Evolutionary conservation across 768 basidiomycete species (phyloP), one percentile per base, ranked within the genome.

Genomic region (Amanita polypyramis): DNA sequence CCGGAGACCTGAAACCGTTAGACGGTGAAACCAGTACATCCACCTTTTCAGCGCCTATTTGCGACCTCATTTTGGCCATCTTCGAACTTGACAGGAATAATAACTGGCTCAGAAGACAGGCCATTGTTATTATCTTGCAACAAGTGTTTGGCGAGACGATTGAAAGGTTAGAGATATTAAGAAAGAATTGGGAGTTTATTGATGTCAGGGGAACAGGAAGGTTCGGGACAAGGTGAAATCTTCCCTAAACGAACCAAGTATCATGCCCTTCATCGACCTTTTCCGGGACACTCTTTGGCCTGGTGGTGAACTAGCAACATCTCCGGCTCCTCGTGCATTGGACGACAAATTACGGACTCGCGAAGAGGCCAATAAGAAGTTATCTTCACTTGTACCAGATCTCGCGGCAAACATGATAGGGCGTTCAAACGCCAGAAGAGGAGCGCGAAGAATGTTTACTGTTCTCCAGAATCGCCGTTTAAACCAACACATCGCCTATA

Each of bases 351-450:
- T 75, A 14, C 76, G 72, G 29, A 93, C 92, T 10, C 74, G 84
- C 49, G 83, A 90, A 49, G 86, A 91, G 43, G 96, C 95, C 0
- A 89, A 91, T 55, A 76, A 84, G 51, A 97, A 94, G 59, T 73
- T 99, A 8, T 87, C 91, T 11, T 77, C 89, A 7, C 70, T 98
- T 34, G 84, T 99, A 52, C 96, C 96, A 60, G 95, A 98, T 59
- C 66, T 97, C 45, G 93, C 90, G 27, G 91, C 95, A 5, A 97
- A 96, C 57, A 92, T 97, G 85, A 97, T 97, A 55, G 96, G 96
- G n/a, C 77, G 93, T 25, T 84, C 88, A 2, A 98, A 99, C 60
- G 93, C 95, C 14, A 79, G 93, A 10, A 76, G 93, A 36, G 96
- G 94, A 12, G 93, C 95, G 7, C 75, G 92, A 34, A 75, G 92